These are phyloP conservation scores for Candida sp. DNA, from an alignment of 1,139 yeast genomes.

Conservation along the genomic window DNA sequence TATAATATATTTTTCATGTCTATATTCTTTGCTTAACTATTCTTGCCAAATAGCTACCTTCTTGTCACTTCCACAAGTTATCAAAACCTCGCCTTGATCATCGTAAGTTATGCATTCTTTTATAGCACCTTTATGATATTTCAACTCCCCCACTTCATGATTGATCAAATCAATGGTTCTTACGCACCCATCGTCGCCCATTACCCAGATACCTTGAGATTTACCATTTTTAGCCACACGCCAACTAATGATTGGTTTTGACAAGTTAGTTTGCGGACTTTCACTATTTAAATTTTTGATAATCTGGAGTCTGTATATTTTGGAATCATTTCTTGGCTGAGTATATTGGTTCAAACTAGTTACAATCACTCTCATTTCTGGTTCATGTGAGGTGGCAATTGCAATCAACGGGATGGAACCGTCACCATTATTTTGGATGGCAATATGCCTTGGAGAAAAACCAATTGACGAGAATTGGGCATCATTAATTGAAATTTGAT, in stretches of 20 bases:
- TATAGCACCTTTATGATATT: constrained; percentile 44
- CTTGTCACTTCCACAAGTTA: constrained; percentile 49
- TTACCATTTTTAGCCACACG: constrained; percentile 18
- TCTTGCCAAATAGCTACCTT: constrained; percentile 17
- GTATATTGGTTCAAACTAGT: constrained; percentile 14
- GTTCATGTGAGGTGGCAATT: constrained; percentile 72
- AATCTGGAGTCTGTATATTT: constrained; percentile 40
- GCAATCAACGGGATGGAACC: constrained; percentile 32
- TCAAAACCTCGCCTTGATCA: constrained; percentile 19
- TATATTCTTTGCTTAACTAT: no score
- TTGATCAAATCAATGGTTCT: constrained; percentile 51
- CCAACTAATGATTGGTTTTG: constrained; percentile 50
- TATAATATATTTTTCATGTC: no score
- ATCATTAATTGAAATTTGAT: constrained; percentile 63
- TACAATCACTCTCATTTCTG: constrained; percentile 65
- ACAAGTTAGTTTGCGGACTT: constrained; percentile 71
- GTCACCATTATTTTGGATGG: constrained; percentile 17
- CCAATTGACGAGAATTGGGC: constrained; percentile 71
- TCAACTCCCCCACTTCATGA: constrained; percentile 20
- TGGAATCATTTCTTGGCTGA: constrained; percentile 3
- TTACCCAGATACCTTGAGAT: constrained; percentile 57
- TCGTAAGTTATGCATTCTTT: constrained; percentile 39
- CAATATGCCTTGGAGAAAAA: constrained; percentile 56
- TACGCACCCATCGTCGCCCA: constrained; percentile 67
- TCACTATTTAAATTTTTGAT: constrained; percentile 55